Percentiles rank a stretch among this genome's conserved stretches.
These are phyloP conservation scores for Pestalotiopsis sp. DNA, from an alignment of 2,329 filamentous ascomycete species.

Conservation along the genomic window DNA sequence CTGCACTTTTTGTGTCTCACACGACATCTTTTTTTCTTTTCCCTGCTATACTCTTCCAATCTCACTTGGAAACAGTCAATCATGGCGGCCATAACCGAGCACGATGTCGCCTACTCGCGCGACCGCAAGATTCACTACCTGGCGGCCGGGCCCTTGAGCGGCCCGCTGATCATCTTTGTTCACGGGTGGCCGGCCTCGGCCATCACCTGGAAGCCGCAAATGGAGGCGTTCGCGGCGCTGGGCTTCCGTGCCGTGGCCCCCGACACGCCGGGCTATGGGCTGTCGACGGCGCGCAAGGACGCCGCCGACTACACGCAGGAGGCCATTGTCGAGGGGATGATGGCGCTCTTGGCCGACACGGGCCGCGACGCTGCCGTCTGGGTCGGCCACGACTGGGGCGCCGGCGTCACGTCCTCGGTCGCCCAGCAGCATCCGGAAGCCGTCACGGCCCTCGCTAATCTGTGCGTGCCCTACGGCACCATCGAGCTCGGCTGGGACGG, in stretches of 20 bases:
- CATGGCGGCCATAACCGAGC: constrained; percentile 8
- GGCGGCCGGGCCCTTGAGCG: constrained; percentile 28
- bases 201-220: constrained; percentile 34
- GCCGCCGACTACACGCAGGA: constrained; percentile 32
- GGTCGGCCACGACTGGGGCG: constrained; percentile 49
- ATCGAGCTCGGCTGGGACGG: constrained; percentile 43
- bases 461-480: constrained; percentile 43
- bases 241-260: constrained; percentile 36
- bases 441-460: constrained; percentile 25
- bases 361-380: constrained; percentile 44
- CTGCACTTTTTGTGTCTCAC: background rate
- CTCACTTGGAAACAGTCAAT: background rate
- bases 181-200: constrained; percentile 41
- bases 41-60: background rate
- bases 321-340: constrained; percentile 34
- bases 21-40: no score
- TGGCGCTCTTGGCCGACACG: constrained; percentile 34
- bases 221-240: constrained; percentile 28
- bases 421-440: constrained; percentile 31
- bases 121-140: constrained; percentile 32
- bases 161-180: constrained; percentile 35
- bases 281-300: constrained; percentile 34
- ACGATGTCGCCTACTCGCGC: constrained; percentile 22
- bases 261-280: constrained; percentile 40
- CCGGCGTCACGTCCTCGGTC: constrained; percentile 27